Evolutionary conservation across 202 grass and related monocot genomes (phyloP).

Genomic region (Schoenoplectus tabernaemontani): DNA sequence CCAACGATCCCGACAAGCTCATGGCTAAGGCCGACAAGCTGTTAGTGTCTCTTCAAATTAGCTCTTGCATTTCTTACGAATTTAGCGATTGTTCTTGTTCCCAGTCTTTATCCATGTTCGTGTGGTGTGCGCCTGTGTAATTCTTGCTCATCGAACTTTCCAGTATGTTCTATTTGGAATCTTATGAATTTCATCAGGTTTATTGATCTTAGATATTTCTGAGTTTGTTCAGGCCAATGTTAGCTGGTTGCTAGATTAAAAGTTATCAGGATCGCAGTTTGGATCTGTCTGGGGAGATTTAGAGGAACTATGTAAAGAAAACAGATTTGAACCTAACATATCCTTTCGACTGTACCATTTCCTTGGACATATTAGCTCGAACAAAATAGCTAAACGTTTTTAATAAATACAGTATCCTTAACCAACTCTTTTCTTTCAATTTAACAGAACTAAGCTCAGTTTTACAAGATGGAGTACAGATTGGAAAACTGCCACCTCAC

Average conservation of each 20-base stretch:
- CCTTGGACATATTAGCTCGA: not conserved
- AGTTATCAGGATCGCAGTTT: not conserved
- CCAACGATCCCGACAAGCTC: slow-evolving; percentile 74
- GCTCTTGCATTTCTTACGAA: not conserved
- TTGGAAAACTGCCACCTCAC: slow-evolving; percentile 78
- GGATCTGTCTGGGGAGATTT: not conserved
- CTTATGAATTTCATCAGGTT: no score
- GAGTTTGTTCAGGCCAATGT: not conserved
- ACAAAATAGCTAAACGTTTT: not conserved
- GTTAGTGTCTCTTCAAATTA: slow-evolving; percentile 28
- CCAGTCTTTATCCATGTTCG: not conserved
- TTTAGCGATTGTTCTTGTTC: not conserved
- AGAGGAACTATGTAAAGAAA: no score
- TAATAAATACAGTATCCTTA: not conserved
- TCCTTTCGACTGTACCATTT: not conserved
- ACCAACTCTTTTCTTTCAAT: not conserved
- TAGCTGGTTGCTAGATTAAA: not conserved
- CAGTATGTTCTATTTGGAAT: no score
- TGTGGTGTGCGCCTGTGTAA: not conserved
- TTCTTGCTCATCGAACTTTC: not conserved
- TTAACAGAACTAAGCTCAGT: slow-evolving; percentile 85
- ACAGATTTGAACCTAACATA: not conserved
- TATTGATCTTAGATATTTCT: not conserved
- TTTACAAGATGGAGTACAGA: slow-evolving; percentile 96
- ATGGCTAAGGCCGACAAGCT: slow-evolving; percentile 88